These are phyloP conservation scores for Schizosaccharomyces japonicus DNA, from an alignment of 805 yeast genomes.

Conservation along the genomic window DNA sequence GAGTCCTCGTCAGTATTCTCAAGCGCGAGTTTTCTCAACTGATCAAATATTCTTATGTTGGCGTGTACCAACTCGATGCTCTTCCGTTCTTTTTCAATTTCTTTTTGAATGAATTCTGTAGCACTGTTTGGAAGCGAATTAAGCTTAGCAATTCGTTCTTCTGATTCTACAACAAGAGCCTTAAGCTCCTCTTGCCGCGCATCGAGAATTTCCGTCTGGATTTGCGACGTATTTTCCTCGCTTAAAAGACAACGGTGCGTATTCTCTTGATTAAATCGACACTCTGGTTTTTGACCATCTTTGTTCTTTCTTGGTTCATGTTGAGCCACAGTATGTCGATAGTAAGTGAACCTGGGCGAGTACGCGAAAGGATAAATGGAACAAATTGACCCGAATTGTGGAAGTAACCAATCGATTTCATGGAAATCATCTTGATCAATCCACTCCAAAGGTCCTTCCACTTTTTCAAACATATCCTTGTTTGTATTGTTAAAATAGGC, in stretches of 20 bases:
- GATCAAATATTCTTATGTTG: too few relatives aligned
- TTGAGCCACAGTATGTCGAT: constrained; percentile 31
- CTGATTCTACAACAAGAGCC: not conserved
- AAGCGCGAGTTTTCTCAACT: too few relatives aligned
- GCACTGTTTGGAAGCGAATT: too few relatives aligned
- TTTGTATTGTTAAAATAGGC: too few relatives aligned
- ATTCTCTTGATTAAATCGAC: constrained; percentile 29
- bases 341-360: constrained; percentile 47
- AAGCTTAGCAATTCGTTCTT: not conserved
- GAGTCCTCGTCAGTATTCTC: too few relatives aligned
- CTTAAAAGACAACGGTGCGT: constrained; percentile 38
- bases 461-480: not conserved
- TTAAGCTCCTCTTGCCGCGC: constrained; percentile 14
- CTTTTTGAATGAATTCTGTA: too few relatives aligned
- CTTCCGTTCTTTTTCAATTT: too few relatives aligned
- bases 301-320: constrained; percentile 14
- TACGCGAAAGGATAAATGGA: constrained; percentile 36
- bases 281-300: constrained; percentile 12
- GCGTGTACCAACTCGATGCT: too few relatives aligned
- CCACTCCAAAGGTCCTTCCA: constrained; percentile 30
- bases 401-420: constrained; percentile 27
- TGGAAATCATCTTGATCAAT: constrained; percentile 50
- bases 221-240: constrained; percentile 14
- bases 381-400: constrained; percentile 18
- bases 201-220: constrained; percentile 13